Conservation (phyloP, 1,284 basidiomycete species). For the Sporisorium iseilematis-ciliati region DNA sequence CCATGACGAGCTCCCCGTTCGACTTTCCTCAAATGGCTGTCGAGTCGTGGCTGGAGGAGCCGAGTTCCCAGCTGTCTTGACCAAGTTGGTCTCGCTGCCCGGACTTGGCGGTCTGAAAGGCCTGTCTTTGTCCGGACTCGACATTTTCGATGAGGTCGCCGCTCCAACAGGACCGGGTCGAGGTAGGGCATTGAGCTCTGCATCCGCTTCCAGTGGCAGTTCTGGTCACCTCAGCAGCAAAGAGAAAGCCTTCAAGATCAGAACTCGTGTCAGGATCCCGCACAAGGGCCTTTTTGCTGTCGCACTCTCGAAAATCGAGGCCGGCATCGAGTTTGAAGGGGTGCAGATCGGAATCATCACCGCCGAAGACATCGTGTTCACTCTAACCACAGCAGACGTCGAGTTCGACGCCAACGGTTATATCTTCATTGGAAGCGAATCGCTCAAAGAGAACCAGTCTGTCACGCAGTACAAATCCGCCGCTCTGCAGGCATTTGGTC, state of each 20-base stretch:
- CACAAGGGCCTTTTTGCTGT: constrained; percentile 36
- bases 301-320: constrained; percentile 46
- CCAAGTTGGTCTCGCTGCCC: constrained; percentile 49
- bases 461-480: constrained; percentile 21
- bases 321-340: constrained; percentile 45
- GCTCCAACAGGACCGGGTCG: constrained; percentile 44
- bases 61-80: constrained; percentile 46
- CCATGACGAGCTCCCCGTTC: constrained; percentile 25
- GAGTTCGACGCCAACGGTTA: constrained; percentile 44
- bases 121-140: constrained; percentile 40
- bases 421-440: constrained; percentile 45
- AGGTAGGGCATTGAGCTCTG: constrained; percentile 35
- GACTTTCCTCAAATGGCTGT: constrained; percentile 40
- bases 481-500: constrained; percentile 34
- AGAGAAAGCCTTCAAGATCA: constrained; percentile 43
- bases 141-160: constrained; percentile 56
- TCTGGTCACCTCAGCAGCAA: constrained; percentile 19
- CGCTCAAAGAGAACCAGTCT: constrained; percentile 26
- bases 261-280: constrained; percentile 33
- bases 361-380: constrained; percentile 47
- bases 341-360: constrained; percentile 43
- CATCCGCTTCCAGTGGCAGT: constrained; percentile 37
- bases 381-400: constrained; percentile 31
- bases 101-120: constrained; percentile 55
- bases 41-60: constrained; percentile 51